Base-by-base conservation (phyloP, 2,329 filamentous ascomycete species). In the Colletotrichum higginsianum region DNA sequence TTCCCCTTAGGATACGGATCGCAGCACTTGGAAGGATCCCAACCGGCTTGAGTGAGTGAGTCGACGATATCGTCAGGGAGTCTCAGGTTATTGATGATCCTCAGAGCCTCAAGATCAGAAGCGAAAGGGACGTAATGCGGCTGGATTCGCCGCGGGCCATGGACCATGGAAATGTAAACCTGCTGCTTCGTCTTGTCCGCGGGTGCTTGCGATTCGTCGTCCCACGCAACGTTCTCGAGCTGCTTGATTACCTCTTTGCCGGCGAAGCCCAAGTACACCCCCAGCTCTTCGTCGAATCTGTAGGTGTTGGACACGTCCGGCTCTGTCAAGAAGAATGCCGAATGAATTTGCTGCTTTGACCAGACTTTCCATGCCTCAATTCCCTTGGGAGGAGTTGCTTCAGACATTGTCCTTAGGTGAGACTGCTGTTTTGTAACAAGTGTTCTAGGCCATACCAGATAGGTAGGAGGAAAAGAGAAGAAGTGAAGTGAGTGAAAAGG, bases 241-340 rank as follows among this genome's bases (percentile, higher is more conserved):
- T 1, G 18, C 16, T 15, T 11, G 5, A 11, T 23, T 13, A 57
- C 53, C 21, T 12, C 53, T n/a, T 57, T 42, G 12, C n/a, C 35
- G n/a, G 35, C 35, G 16, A 16, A 23, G 3, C 12, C 21, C 38
- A 16, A 40, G 21, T 42, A 42, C 0, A 9, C 3, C 6, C 53
- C 53, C n/a, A 57, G 35, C 35, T 42, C 53, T 57, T 40, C 35
- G n/a, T 57, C 35, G 13, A 57, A 57, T 3, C 21, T 57, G 35
- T 42, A n/a, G 2, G 15, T 57, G 7, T 42, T 42, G 1, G 13
- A 42, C 12, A 42, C 23, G 5, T 23, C 5, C 2, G 53, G 53
- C n/a, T 21, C 12, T 8, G n/a, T 23, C 23, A 8, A 38, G 5
- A 40, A 23, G 35, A 38, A 55, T 15, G 0, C 12, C 30, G 18